These are phyloP conservation scores for Leccinum uliginosum DNA, from an alignment of 768 basidiomycete genomes.

Conservation along the genomic window DNA sequence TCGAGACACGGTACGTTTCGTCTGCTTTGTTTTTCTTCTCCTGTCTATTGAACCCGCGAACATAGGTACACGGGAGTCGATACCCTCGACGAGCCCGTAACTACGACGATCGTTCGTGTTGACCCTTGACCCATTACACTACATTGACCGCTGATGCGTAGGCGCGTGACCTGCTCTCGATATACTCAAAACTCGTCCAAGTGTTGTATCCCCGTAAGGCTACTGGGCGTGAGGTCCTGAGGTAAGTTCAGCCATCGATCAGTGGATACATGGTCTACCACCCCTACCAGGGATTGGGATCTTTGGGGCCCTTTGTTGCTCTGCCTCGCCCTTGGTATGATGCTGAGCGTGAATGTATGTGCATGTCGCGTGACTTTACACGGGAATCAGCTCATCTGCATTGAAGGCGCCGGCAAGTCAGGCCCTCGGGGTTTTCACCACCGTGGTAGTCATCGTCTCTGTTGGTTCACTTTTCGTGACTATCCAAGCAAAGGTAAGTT, in stretches of 20 bases:
- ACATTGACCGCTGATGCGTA: constrained; percentile 30
- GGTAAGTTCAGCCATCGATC: constrained; percentile 38
- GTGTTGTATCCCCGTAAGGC: constrained; percentile 84
- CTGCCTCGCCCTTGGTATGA: constrained; percentile 73
- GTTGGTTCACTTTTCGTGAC: constrained; percentile 89
- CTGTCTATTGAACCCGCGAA: background rate
- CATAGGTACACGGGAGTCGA: constrained; percentile 70
- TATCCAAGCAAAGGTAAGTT: constrained; percentile 84
- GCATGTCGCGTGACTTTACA: background rate
- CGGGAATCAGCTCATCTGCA: background rate
- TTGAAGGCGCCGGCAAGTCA: constrained; percentile 76
- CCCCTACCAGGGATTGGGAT: constrained; percentile 80
- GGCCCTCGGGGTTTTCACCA: constrained; percentile 85
- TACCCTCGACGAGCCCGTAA: constrained; percentile 90
- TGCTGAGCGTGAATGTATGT: constrained; percentile 79
- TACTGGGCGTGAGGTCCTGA: constrained; percentile 73
- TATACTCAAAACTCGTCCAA: constrained; percentile 90
- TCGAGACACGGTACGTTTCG: constrained; percentile 74
- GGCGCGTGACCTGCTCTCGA: constrained; percentile 86
- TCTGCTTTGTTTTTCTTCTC: background rate
- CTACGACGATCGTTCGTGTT: constrained; percentile 76
- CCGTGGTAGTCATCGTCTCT: constrained; percentile 90
- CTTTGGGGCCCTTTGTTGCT: constrained; percentile 93
- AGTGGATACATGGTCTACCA: constrained; percentile 1
- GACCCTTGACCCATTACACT: constrained; percentile 1